phyloP scores from a whole-genome alignment of 495 filamentous ascomycete genomes.

The Durotheca rogersii region DNA sequence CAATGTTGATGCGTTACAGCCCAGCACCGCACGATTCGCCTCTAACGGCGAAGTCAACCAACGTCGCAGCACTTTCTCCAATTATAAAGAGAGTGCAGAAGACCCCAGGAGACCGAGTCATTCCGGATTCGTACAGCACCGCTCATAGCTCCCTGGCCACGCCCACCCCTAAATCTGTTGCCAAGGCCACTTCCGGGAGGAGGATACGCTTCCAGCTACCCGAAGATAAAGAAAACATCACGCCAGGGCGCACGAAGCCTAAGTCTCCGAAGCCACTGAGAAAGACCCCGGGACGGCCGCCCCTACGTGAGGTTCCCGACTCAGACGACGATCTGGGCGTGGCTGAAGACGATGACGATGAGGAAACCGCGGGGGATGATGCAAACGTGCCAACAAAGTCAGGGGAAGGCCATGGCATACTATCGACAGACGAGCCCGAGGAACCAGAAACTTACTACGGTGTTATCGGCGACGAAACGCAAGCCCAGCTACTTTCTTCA shows the following conservation, averaged over 20 bases:
- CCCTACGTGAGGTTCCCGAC: slow-evolving; percentile 42
- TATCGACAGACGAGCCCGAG: slow-evolving; percentile 9
- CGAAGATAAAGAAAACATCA: slow-evolving; percentile 36
- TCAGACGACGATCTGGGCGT: slow-evolving; percentile 42
- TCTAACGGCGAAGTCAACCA: slow-evolving; percentile 41
- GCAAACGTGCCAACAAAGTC: background rate
- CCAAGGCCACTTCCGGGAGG: slow-evolving; percentile 24
- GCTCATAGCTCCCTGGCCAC: slow-evolving; percentile 27
- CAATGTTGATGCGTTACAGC: slow-evolving; percentile 35
- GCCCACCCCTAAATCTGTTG: slow-evolving; percentile 1
- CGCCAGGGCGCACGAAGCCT: slow-evolving; percentile 26
- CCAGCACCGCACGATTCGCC: slow-evolving; percentile 36
- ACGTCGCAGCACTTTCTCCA: slow-evolving; percentile 30
- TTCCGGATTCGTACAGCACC: slow-evolving; percentile 45
- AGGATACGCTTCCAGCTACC: slow-evolving; percentile 23
- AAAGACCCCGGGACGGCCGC: slow-evolving; percentile 12
- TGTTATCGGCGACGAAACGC: slow-evolving; percentile 38
- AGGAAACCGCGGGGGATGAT: slow-evolving; percentile 4
- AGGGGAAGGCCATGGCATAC: background rate
- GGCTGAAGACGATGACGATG: slow-evolving; percentile 27
- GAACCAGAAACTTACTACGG: slow-evolving; percentile 36
- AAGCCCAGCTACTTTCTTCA: slow-evolving; percentile 19
- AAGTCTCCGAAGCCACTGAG: slow-evolving; percentile 23
- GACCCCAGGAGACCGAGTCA: slow-evolving; percentile 34
- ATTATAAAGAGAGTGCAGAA: slow-evolving; percentile 32